These are phyloP conservation scores for Aspergillus sp. DNA, from an alignment of 2,329 filamentous ascomycete species.

Conservation along the genomic window DNA sequence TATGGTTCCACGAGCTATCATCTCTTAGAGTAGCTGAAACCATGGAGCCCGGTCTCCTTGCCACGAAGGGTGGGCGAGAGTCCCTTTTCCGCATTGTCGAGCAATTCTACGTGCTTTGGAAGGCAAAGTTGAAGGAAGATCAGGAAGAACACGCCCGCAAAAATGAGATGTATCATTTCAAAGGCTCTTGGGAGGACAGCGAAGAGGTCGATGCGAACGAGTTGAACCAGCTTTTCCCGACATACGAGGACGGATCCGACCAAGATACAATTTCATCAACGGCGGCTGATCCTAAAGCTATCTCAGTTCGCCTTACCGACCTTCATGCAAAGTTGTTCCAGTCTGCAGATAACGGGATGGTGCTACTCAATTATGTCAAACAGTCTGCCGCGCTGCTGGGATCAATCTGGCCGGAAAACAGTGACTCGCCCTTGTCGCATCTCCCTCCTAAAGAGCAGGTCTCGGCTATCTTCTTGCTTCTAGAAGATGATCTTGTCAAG, in stretches of 20 bases:
- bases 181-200: conserved; percentile 72
- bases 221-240: conserved; percentile 78
- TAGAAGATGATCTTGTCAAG: conserved; percentile 61
- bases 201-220: conserved; percentile 73
- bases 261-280: conserved; percentile 30
- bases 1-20: conserved; percentile 39
- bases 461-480: conserved; percentile 63
- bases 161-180: conserved; percentile 78
- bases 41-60: conserved; percentile 39
- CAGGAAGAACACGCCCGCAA: conserved; percentile 72
- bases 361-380: conserved; percentile 35
- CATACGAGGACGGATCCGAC: conserved; percentile 60
- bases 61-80: conserved; percentile 46
- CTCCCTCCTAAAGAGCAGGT: conserved; percentile 56
- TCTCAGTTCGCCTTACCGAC: conserved; percentile 62
- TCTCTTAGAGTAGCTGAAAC: conserved; percentile 36
- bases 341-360: conserved; percentile 26
- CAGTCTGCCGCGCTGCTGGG: conserved; percentile 37
- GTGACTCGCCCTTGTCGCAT: conserved; percentile 21
- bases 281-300: conserved; percentile 49
- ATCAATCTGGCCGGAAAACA: conserved; percentile 29
- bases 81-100: conserved; percentile 67
- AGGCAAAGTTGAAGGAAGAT: conserved; percentile 71
- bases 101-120: conserved; percentile 78
- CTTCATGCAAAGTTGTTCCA: conserved; percentile 55